A percentile compares a stretch with the other conserved stretches of the same genome.
Evolutionary conservation across 208 protist genomes (phyloP).

Genomic region (Leishmania arabica): DNA sequence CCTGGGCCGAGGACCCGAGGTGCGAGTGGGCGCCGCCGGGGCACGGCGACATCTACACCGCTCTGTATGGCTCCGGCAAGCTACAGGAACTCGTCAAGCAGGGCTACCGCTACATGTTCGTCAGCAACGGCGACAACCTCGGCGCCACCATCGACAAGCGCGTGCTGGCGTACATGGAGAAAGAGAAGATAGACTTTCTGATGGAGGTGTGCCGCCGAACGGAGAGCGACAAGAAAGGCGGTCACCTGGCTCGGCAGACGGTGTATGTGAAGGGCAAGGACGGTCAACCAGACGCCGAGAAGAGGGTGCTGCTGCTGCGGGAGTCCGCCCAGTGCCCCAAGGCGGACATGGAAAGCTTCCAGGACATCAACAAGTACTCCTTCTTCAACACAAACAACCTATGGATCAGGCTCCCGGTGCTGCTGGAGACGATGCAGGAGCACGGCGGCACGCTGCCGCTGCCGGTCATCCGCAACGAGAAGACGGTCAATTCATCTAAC

Average conservation of each 20-base stretch:
- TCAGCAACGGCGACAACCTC: constrained; percentile 99
- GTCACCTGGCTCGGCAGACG: constrained; percentile 76
- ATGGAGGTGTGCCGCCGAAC: constrained; percentile 93
- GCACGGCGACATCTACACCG: constrained; percentile 98
- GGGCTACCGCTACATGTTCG: constrained; percentile 98
- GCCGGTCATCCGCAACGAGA: constrained; percentile 85
- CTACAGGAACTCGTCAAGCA: constrained; percentile 75
- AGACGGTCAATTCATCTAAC: constrained; percentile 85
- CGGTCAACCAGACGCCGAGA: constrained; percentile 18
- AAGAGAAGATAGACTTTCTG: constrained; percentile 81
- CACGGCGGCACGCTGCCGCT: constrained; percentile 67
- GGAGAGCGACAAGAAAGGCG: constrained; percentile 93
- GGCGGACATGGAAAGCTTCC: constrained; percentile 95
- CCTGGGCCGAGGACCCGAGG: constrained; percentile 44
- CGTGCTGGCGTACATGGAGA: constrained; percentile 90
- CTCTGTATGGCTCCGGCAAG: constrained; percentile 92
- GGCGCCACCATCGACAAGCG: constrained; percentile 89
- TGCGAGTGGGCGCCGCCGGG: constrained; percentile 98
- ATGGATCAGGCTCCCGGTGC: constrained; percentile 95
- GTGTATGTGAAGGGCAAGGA: constrained; percentile 9
- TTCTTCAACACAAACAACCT: constrained; percentile 99
- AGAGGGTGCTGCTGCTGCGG: constrained; percentile 77
- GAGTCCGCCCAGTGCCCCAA: constrained; percentile 89
- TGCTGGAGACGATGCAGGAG: constrained; percentile 74
- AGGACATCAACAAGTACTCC: constrained; percentile 96